Conservation (phyloP, 768 basidiomycete species). For the Chalciporus piperatus region DNA sequence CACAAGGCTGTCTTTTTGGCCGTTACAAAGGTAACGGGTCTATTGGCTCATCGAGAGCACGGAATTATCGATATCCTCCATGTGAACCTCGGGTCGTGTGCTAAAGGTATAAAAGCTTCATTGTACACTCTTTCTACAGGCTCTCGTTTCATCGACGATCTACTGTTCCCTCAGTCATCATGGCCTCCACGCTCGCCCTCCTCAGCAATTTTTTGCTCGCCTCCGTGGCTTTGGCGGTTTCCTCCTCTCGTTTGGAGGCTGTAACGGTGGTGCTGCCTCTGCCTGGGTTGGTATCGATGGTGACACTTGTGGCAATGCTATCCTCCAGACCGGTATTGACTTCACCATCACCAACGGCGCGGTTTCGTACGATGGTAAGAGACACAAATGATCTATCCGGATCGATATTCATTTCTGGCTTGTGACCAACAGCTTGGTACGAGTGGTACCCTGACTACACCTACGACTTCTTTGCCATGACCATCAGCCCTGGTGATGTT, state of each 20-base stretch:
- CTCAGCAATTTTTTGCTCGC: constrained; percentile 19
- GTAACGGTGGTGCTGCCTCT: constrained; percentile 9
- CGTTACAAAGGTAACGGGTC: neutral
- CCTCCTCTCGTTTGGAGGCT: constrained; percentile 12
- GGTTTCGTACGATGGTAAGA: constrained; percentile 15
- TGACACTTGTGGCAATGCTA: constrained; percentile 8
- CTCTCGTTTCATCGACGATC: neutral
- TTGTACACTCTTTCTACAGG: neutral
- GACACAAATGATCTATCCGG: no score
- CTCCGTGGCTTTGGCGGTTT: constrained; percentile 13
- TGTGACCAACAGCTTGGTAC: constrained; percentile 19
- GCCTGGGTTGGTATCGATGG: constrained; percentile 28
- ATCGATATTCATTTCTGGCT: neutral
- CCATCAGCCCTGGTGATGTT: constrained; percentile 14
- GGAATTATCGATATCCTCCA: neutral
- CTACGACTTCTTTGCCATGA: constrained; percentile 14
- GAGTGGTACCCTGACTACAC: constrained; percentile 20
- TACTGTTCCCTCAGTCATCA: constrained; percentile 2
- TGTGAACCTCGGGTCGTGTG: neutral
- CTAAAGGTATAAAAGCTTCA: constrained; percentile 13
- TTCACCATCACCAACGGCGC: neutral
- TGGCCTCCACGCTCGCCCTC: constrained; percentile 18
- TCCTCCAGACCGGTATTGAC: constrained; percentile 22
- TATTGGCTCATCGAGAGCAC: neutral
- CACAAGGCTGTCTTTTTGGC: neutral